Evolutionary conservation across 495 filamentous ascomycete species (phyloP), one percentile per base, ranked within the genome.

Genomic region (Pseudomonodictys pantanalensis): DNA sequence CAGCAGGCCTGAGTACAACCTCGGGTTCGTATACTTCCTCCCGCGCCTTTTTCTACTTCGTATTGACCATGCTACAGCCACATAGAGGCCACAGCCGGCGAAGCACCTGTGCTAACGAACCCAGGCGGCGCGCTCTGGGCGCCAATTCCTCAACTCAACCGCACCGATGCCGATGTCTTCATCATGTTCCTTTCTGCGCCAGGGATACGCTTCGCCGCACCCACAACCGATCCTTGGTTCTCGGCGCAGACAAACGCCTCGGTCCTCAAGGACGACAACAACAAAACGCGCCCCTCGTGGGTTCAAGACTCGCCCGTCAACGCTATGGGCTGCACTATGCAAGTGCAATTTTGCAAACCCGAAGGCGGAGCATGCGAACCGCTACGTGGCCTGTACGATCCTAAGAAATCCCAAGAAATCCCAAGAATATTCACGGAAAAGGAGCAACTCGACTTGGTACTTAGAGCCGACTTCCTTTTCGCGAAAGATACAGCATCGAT

Each of bases 211-310:
- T 35, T 5, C 23, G 4, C 29, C 17, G 30, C n/a, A 3, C 26
- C 24, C 4, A 25, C 38, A 32, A 38, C 32, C 20, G 48, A 52
- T 29, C 48, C 48, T 10, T 52, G 48, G 48, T 52, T 11, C 22
- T 32, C 48, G 7, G 26, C 48, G 5, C 48, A 52, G 17, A 33
- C 8, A 20, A 22, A 9, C n/a, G 20, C 20, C 18, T 29, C 45
- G 5, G 11, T 5, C 17, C 9, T 24, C 10, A 9, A 18, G 18
- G 11, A 24, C 6, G 28, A 9, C 17, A 6, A 32, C 5, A 52
- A 48, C 45, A 48, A 11, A 6, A 8, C 24, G 6, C 8, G 12
- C 17, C 24, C 45, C 10, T 15, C 23, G 17, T 48, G 23, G 6
- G 15, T 8, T 15, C 32, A 48, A 17, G 45, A 48, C 17, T 12